Evolutionary conservation across 495 filamentous ascomycete species (phyloP).

Genomic region (Pyronema omphalodes): DNA sequence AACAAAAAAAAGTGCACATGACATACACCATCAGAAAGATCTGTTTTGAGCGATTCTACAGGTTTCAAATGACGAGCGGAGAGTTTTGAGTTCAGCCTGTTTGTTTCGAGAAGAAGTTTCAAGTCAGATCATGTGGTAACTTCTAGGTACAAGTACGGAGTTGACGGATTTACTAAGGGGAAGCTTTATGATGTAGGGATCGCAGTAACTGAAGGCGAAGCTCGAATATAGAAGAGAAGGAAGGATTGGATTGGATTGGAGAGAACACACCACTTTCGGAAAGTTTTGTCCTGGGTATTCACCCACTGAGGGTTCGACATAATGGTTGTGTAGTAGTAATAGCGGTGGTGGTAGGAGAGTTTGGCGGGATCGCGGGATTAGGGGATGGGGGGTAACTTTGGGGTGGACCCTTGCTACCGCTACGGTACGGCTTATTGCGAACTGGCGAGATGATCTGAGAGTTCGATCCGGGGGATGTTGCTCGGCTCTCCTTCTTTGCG

Average conservation of each 20-base stretch:
- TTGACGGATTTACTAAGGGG: too few species aligned
- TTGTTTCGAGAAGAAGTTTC: neutral
- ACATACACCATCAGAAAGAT: slow-evolving; percentile 77
- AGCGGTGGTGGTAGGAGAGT: slow-evolving; percentile 8
- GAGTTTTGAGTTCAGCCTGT: slow-evolving; percentile 88
- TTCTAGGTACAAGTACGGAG: neutral
- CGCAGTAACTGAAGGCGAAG: neutral
- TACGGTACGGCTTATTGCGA: too few species aligned
- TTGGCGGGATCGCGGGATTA: too few species aligned
- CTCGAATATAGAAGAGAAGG: neutral
- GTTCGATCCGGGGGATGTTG: too few species aligned
- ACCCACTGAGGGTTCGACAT: slow-evolving; percentile 59
- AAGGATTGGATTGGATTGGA: neutral
- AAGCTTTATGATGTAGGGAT: too few species aligned
- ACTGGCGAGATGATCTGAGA: too few species aligned
- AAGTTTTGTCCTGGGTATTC: slow-evolving; percentile 96
- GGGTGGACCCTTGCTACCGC: too few species aligned
- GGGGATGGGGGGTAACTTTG: too few species aligned
- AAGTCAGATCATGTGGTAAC: neutral
- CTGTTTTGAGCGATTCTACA: slow-evolving; percentile 67
- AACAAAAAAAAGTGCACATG: neutral
- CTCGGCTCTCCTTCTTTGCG: too few species aligned
- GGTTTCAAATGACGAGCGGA: slow-evolving; percentile 47
- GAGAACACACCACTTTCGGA: slow-evolving; percentile 71
- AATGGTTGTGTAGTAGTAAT: neutral